phyloP scores from a whole-genome alignment of 164 flowering plant species.

The Taxillus chinensis region DNA sequence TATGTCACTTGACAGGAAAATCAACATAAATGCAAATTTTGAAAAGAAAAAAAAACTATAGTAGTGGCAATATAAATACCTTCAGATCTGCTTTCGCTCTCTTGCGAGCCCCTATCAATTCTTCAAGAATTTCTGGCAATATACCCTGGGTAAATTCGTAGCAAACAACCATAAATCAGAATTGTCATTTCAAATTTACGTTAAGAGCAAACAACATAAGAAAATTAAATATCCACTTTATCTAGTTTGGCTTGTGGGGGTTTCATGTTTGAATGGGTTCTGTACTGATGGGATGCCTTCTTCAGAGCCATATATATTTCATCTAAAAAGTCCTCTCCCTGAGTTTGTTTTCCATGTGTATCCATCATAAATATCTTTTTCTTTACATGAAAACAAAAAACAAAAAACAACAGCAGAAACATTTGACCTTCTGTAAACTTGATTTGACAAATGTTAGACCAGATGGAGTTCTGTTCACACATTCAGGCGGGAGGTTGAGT shows the following conservation, averaged over 20 bases:
- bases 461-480: constrained; percentile 84
- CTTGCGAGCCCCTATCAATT: constrained; percentile 84
- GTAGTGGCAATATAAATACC: constrained; percentile 27
- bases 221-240: neutral
- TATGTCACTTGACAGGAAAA: neutral
- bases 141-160: constrained; percentile 56
- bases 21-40: neutral
- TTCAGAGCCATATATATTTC: too few relatives aligned
- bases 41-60: neutral
- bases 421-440: constrained; percentile 68
- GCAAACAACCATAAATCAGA: neutral
- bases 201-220: neutral
- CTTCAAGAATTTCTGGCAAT: constrained; percentile 97
- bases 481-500: constrained; percentile 78
- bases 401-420: neutral
- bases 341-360: too few relatives aligned
- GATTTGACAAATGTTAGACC: constrained; percentile 94
- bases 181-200: neutral
- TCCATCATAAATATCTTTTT: too few relatives aligned
- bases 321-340: too few relatives aligned
- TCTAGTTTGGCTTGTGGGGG: too few relatives aligned
- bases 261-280: too few relatives aligned
- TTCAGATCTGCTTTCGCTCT: constrained; percentile 95
- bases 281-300: too few relatives aligned
- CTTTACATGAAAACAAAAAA: neutral